These are phyloP conservation scores for Apiotrichum gracile DNA, from an alignment of 1,284 basidiomycete genomes.

Conservation along the genomic window DNA sequence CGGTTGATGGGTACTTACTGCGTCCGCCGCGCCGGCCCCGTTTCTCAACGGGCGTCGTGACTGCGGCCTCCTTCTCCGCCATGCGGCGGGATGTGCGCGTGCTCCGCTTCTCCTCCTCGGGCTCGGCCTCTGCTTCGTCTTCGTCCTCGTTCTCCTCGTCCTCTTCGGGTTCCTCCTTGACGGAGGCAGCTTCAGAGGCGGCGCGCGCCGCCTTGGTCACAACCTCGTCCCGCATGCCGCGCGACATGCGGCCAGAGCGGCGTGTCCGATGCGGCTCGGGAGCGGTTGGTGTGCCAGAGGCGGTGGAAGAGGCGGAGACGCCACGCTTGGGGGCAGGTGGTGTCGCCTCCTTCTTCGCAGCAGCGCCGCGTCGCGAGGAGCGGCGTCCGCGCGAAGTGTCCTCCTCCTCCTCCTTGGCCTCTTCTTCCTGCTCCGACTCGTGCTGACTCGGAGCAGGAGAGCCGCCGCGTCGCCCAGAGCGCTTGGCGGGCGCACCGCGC, in stretches of 20 bases:
- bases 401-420: slow-evolving; percentile 13
- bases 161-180: slow-evolving; percentile 27
- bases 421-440: slow-evolving; percentile 5
- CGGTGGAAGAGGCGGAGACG: slow-evolving; percentile 25
- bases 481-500: slow-evolving; percentile 23
- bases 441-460: slow-evolving; percentile 11
- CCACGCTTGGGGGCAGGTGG: slow-evolving; percentile 30
- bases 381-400: slow-evolving; percentile 21
- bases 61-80: slow-evolving; percentile 11
- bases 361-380: slow-evolving; percentile 9
- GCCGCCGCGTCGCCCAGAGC: slow-evolving; percentile 12
- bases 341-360: slow-evolving; percentile 12
- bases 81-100: slow-evolving; percentile 25
- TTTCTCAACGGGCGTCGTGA: slow-evolving; percentile 13
- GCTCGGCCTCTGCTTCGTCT: slow-evolving; percentile 19
- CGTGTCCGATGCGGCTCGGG: slow-evolving; percentile 2
- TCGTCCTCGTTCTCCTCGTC: slow-evolving; percentile 10
- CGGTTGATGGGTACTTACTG: slow-evolving; percentile 10
- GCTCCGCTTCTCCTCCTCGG: slow-evolving; percentile 21
- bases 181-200: slow-evolving; percentile 24
- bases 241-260: slow-evolving; percentile 14
- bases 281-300: slow-evolving; percentile 22
- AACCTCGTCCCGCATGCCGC: slow-evolving; percentile 33
- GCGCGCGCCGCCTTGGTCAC: slow-evolving; percentile 31
- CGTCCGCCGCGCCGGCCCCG: slow-evolving; percentile 9